phyloP scores from a whole-genome alignment of 2,329 filamentous ascomycete species.

The Colletotrichum endophyticum region DNA sequence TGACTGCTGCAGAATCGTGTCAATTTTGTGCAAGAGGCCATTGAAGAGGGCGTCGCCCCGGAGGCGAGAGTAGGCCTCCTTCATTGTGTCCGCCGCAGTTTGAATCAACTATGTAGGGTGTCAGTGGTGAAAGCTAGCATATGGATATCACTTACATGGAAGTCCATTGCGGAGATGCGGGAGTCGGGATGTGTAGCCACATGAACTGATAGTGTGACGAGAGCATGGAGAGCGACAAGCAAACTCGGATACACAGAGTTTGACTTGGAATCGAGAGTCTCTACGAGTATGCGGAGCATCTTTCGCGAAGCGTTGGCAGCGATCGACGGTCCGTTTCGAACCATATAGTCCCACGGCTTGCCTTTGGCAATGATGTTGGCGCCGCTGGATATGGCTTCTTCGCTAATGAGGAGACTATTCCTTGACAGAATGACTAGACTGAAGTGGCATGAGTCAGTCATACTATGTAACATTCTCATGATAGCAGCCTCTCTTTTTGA shows the following conservation, averaged over 20 bases:
- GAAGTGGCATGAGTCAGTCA: rapidly evolving
- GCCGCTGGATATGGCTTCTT: not conserved
- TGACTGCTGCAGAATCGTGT: not conserved
- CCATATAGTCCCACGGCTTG: constrained; percentile 11
- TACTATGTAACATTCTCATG: not conserved
- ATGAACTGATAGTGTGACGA: not conserved
- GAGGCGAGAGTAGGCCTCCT: not conserved
- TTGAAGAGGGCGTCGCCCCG: not conserved
- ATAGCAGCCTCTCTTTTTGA: rapidly evolving
- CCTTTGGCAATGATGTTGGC: constrained; percentile 9
- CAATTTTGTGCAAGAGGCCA: constrained; percentile 1
- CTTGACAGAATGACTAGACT: constrained; percentile 1
- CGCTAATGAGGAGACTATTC: constrained; percentile 14
- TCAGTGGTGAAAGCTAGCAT: not conserved
- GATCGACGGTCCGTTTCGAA: constrained; percentile 6
- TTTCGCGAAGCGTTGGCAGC: constrained; percentile 4
- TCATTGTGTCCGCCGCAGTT: not conserved
- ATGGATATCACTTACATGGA: not conserved
- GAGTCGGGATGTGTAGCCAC: constrained; percentile 4
- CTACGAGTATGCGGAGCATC: not conserved
- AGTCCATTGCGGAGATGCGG: constrained; percentile 10
- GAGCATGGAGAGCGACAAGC: not conserved
- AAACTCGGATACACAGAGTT: not conserved
- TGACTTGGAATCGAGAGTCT: constrained; percentile 1
- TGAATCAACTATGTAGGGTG: not conserved